Percentiles rank a stretch among this genome's conserved stretches.
Evolutionary conservation across 306 rosid species (phyloP).

Genomic region (Citrullus mucosospermus): DNA sequence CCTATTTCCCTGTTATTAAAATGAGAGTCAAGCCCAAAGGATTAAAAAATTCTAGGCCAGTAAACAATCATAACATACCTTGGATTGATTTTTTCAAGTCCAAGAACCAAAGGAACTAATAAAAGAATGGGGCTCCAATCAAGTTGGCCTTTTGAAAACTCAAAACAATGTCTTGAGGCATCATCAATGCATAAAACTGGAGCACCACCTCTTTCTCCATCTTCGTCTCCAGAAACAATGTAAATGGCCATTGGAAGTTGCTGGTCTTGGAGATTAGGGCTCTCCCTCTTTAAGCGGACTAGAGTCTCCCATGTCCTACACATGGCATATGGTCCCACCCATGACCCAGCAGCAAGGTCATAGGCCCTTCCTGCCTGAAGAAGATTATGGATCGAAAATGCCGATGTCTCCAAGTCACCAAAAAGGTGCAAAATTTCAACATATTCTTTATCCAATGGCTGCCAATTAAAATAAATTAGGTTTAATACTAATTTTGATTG

Average conservation of each 20-base stretch:
- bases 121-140: constrained; percentile 86
- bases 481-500: not conserved
- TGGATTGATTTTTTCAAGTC: constrained; percentile 89
- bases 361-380: constrained; percentile 80
- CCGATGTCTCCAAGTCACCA: constrained; percentile 67
- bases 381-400: constrained; percentile 82
- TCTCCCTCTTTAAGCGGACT: constrained; percentile 38
- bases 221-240: constrained; percentile 95
- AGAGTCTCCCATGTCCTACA: constrained; percentile 94
- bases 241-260: constrained; percentile 85
- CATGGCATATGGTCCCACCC: constrained; percentile 99
- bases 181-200: constrained; percentile 86
- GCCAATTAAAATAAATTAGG: constrained; percentile 10
- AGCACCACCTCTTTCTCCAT: constrained; percentile 98
- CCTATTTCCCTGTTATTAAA: not conserved
- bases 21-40: not conserved
- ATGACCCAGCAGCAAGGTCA: constrained; percentile 83
- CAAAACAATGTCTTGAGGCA: constrained; percentile 61
- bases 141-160: constrained; percentile 36
- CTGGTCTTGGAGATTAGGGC: constrained; percentile 31
- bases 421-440: constrained; percentile 52
- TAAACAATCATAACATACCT: constrained; percentile 35
- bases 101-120: constrained; percentile 96
- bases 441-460: constrained; percentile 61
- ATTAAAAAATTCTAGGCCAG: not conserved